Percentiles rank a stretch among this genome's conserved stretches.
Evolutionary conservation across 2,329 filamentous ascomycete genomes (phyloP).

Genomic region (Thielaviopsis punctulata): DNA sequence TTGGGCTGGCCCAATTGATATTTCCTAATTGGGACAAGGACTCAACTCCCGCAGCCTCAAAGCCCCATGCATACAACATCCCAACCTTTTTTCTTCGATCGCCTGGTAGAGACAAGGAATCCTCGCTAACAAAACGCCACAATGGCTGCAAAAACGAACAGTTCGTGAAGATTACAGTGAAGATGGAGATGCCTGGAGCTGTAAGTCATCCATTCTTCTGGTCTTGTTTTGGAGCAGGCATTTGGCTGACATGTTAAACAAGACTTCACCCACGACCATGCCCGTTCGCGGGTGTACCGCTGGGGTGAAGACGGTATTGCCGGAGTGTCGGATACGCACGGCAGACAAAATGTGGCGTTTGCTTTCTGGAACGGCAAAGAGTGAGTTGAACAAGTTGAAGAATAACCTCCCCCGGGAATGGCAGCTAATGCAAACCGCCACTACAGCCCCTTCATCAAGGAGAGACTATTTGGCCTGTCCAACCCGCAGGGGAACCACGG

Average conservation of each 20-base stretch:
- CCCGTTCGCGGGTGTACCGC: conserved; percentile 71
- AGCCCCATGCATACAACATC: background rate
- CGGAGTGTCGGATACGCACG: conserved; percentile 81
- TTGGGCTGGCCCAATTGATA: conserved; percentile 2
- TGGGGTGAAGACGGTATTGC: conserved; percentile 98
- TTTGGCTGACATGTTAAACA: background rate
- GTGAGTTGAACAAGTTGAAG: conserved; percentile 38
- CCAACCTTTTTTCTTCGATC: background rate
- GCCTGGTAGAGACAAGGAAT: background rate
- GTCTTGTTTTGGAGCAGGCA: background rate
- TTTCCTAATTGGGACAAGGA: conserved; percentile 13
- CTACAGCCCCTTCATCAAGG: conserved; percentile 72
- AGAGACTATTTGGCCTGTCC: conserved; percentile 83
- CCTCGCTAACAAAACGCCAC: background rate
- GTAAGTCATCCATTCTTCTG: conserved; percentile 36
- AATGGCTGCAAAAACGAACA: conserved; percentile 19
- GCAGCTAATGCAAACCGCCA: background rate
- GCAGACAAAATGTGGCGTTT: conserved; percentile 82
- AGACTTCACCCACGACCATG: conserved; percentile 92
- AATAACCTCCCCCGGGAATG: background rate
- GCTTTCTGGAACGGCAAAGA: conserved; percentile 97
- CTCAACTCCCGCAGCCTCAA: no score
- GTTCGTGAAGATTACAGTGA: conserved; percentile 83
- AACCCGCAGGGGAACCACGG: conserved; percentile 96
- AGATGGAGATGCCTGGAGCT: conserved; percentile 89